phyloP scores from a whole-genome alignment of 768 basidiomycete genomes.

The Rhizopogon rudus region DNA sequence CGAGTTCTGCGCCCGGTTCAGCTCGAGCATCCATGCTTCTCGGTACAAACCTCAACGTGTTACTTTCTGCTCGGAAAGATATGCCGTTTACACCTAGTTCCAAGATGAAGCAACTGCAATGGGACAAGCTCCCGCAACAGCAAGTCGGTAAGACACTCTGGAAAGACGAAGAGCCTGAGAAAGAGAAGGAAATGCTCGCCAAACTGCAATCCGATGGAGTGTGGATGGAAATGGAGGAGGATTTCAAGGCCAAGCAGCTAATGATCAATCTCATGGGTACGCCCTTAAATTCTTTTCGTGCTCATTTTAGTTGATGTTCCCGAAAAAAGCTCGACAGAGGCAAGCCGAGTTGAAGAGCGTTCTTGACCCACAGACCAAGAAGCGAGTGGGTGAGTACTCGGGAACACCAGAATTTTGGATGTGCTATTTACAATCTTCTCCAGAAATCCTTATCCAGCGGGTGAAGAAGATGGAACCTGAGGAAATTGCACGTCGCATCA shows the following conservation, averaged over 20 bases:
- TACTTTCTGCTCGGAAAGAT: constrained; percentile 73
- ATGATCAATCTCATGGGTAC: constrained; percentile 86
- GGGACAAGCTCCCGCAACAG: constrained; percentile 95
- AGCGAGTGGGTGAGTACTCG: constrained; percentile 75
- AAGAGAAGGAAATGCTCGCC: constrained; percentile 75
- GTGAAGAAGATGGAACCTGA: constrained; percentile 81
- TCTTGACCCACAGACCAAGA: constrained; percentile 85
- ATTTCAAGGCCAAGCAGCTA: constrained; percentile 94
- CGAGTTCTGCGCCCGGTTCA: constrained; percentile 38
- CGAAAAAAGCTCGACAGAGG: constrained; percentile 62
- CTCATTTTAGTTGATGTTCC: background rate
- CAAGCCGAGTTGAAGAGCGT: constrained; percentile 90
- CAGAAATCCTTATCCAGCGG: constrained; percentile 91
- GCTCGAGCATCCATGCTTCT: constrained; percentile 57
- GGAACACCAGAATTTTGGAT: background rate
- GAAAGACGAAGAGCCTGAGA: constrained; percentile 59
- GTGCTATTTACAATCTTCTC: background rate
- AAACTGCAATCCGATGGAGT: constrained; percentile 83
- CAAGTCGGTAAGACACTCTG: constrained; percentile 84
- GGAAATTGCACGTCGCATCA: constrained; percentile 78
- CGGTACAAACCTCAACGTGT: constrained; percentile 50
- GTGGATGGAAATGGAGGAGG: constrained; percentile 96
- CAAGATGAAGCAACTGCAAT: constrained; percentile 97
- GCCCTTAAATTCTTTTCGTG: constrained; percentile 1
- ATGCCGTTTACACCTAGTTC: constrained; percentile 78